These are phyloP conservation scores for Cryphonectria japonica DNA, from an alignment of 2,329 filamentous ascomycete species.

Conservation along the genomic window DNA sequence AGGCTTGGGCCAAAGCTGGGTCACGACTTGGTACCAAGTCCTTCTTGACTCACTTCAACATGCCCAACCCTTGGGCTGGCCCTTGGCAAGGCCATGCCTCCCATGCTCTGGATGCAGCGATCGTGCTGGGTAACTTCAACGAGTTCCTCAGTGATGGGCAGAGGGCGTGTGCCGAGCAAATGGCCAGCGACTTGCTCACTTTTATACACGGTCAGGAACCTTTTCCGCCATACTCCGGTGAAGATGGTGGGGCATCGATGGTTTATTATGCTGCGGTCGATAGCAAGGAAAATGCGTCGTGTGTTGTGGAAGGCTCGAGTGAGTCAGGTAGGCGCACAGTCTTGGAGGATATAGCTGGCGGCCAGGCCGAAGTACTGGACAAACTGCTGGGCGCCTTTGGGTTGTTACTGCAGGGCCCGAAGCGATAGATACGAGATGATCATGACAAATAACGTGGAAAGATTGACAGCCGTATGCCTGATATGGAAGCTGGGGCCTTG, in stretches of 20 bases:
- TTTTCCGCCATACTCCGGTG: conserved; percentile 12
- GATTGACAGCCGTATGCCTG: neutral
- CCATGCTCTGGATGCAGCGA: conserved; percentile 50
- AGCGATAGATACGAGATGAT: neutral
- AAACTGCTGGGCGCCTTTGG: conserved; percentile 24
- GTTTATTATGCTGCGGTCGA: conserved; percentile 26
- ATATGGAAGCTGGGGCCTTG: neutral
- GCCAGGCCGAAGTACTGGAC: conserved; percentile 23
- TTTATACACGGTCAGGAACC: conserved; percentile 43
- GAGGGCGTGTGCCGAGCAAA: conserved; percentile 36
- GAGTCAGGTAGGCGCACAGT: conserved; percentile 19
- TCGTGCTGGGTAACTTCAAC: conserved; percentile 50
- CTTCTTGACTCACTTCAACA: conserved; percentile 45
- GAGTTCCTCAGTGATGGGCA: conserved; percentile 42
- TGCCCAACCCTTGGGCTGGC: conserved; percentile 51
- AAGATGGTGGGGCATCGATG: conserved; percentile 8
- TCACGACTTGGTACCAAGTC: conserved; percentile 15
- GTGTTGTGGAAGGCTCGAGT: neutral
- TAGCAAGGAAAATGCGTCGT: conserved; percentile 17
- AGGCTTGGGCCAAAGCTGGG: conserved; percentile 16
- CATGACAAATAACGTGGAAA: too few species aligned
- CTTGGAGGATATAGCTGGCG: conserved; percentile 19
- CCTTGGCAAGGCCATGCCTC: conserved; percentile 44
- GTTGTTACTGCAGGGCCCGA: conserved; percentile 25
- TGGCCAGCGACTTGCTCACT: conserved; percentile 43